Evolutionary conservation across 169 alveolate species (phyloP).

Genomic region (Theileria sp.): DNA sequence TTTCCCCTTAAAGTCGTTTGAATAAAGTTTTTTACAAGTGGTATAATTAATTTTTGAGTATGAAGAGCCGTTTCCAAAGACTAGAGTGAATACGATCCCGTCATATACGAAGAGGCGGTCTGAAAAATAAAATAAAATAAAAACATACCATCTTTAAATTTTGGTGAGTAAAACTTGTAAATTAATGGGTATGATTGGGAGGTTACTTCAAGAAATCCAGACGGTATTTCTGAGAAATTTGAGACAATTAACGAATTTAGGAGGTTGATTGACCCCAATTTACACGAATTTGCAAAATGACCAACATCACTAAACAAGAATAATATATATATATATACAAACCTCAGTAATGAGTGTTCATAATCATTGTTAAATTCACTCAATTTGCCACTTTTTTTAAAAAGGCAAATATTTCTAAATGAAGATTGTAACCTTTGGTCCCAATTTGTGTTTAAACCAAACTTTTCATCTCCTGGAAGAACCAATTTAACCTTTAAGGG

Average conservation of each 20-base stretch:
- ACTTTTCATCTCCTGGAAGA: slow-evolving; percentile 31
- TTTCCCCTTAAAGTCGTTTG: slow-evolving; percentile 75
- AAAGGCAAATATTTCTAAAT: slow-evolving; percentile 33
- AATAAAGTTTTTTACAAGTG: slow-evolving; percentile 68
- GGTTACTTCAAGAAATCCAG: slow-evolving; percentile 30
- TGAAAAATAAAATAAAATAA: background rate
- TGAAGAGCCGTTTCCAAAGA: slow-evolving; percentile 13
- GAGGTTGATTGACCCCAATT: slow-evolving; percentile 25
- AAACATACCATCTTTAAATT: slow-evolving; percentile 52
- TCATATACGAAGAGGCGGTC: slow-evolving; percentile 53
- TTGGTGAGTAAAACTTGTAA: slow-evolving; percentile 35
- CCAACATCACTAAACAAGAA: slow-evolving; percentile 46
- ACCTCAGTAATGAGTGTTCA: slow-evolving; percentile 44
- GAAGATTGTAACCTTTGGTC: slow-evolving; percentile 57
- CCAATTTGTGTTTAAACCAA: slow-evolving; percentile 52
- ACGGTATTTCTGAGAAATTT: slow-evolving; percentile 15
- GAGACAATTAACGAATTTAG: slow-evolving; percentile 24
- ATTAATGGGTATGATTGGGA: slow-evolving; percentile 11
- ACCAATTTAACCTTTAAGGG: slow-evolving; percentile 32
- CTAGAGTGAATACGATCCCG: slow-evolving; percentile 60
- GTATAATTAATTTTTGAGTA: slow-evolving; percentile 38
- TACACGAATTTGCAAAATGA: slow-evolving; percentile 24
- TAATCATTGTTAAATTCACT: slow-evolving; percentile 39
- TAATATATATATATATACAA: background rate
- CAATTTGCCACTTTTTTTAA: background rate